These are phyloP conservation scores for Suillus bovinus DNA, from an alignment of 768 basidiomycete genomes.

Conservation along the genomic window DNA sequence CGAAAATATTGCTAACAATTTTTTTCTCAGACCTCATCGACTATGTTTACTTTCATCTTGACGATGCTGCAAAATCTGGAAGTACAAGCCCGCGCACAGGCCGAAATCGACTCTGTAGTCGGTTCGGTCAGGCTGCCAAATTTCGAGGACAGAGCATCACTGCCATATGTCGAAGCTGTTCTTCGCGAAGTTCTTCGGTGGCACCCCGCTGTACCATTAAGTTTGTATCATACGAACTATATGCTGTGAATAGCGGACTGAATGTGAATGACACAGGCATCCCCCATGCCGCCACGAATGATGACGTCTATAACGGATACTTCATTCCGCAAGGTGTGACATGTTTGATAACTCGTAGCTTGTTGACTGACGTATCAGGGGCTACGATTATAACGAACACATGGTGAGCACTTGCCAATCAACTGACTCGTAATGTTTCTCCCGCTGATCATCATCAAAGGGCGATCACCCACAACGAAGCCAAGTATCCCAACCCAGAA, in stretches of 20 bases:
- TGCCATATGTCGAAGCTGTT: constrained; percentile 30
- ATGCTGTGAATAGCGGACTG: background rate
- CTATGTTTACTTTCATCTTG: constrained; percentile 30
- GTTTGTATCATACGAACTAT: background rate
- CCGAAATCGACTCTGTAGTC: constrained; percentile 36
- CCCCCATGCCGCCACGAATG: constrained; percentile 35
- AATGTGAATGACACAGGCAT: constrained; percentile 21
- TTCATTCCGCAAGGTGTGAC: constrained; percentile 53
- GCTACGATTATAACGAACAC: constrained; percentile 32
- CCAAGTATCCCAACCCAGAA: constrained; percentile 34
- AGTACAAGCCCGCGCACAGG: constrained; percentile 39
- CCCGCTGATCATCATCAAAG: constrained; percentile 12
- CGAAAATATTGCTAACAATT: background rate
- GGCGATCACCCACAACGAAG: constrained; percentile 36
- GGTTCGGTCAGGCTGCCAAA: constrained; percentile 32
- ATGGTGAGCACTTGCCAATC: constrained; percentile 16
- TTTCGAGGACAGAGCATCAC: constrained; percentile 29
- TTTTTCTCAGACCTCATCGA: constrained; percentile 31
- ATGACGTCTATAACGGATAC: constrained; percentile 48
- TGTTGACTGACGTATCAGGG: constrained; percentile 15
- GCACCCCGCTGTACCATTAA: constrained; percentile 35
- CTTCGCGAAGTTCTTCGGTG: constrained; percentile 37
- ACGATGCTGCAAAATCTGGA: constrained; percentile 40
- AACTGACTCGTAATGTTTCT: background rate
- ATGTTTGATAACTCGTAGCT: background rate